phyloP scores from a whole-genome alignment of 2,329 filamentous ascomycete species.

The Aciculosporium take region DNA sequence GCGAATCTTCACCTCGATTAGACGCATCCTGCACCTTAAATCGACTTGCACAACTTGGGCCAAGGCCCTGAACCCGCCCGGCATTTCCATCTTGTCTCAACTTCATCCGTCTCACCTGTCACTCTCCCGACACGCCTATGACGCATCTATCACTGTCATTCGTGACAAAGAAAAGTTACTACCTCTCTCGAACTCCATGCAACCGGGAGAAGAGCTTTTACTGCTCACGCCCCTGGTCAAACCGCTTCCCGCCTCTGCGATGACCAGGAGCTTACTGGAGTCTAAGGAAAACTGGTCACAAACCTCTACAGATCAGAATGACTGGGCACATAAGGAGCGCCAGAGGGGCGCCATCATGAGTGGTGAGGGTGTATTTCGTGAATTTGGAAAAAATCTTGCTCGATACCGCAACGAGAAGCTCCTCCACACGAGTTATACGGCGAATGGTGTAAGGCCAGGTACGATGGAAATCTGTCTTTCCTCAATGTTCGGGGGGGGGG shows the following conservation, averaged over 20 bases:
- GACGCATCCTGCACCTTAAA: constrained; percentile 68
- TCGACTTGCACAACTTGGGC: constrained; percentile 78
- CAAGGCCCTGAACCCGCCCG: constrained; percentile 75
- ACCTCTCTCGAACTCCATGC: constrained; percentile 67
- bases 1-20: constrained; percentile 66
- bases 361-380: constrained; percentile 82
- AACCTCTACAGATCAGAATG: constrained; percentile 33
- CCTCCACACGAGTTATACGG: constrained; percentile 87
- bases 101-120: constrained; percentile 71
- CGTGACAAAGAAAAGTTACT: constrained; percentile 76
- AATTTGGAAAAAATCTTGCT: constrained; percentile 77
- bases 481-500: too few relatives aligned
- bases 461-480: constrained; percentile 4
- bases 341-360: constrained; percentile 61
- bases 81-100: constrained; percentile 59
- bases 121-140: constrained; percentile 75
- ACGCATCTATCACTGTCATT: constrained; percentile 84
- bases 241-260: constrained; percentile 76
- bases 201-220: constrained; percentile 76
- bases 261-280: constrained; percentile 57
- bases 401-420: constrained; percentile 74
- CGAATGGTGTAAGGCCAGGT: constrained; percentile 74
- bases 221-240: constrained; percentile 82
- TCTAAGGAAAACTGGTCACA: constrained; percentile 25
- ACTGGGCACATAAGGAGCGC: constrained; percentile 39